These are phyloP conservation scores for Protomyces macrosporus DNA, from an alignment of 1,139 yeast genomes.

Conservation along the genomic window DNA sequence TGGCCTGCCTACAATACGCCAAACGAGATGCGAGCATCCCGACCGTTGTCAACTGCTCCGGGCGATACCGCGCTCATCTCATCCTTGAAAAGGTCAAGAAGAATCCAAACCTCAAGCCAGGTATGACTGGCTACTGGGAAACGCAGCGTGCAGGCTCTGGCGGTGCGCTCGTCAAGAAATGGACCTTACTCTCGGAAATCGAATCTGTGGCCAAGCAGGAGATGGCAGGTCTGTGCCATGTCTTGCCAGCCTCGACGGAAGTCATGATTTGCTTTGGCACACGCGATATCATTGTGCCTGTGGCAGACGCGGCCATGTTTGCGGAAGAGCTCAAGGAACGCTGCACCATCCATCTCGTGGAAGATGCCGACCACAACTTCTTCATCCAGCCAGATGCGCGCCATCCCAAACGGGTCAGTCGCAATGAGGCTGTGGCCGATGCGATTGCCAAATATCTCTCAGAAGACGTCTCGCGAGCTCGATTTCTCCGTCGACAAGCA, in stretches of 20 bases:
- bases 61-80: conserved; percentile 47
- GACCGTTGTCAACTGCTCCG: conserved; percentile 63
- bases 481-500: conserved; percentile 47
- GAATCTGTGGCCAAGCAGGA: conserved; percentile 20
- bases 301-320: conserved; percentile 55
- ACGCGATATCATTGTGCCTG: conserved; percentile 59
- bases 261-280: conserved; percentile 70
- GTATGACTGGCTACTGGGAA: conserved; percentile 16
- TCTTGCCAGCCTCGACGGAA: conserved; percentile 32
- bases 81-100: conserved; percentile 34
- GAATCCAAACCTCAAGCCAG: conserved; percentile 13
- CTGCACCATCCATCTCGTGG: conserved; percentile 56
- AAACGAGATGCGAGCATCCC: conserved; percentile 51
- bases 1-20: conserved; percentile 15
- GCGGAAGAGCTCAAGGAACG: conserved; percentile 54
- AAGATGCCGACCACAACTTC: conserved; percentile 75
- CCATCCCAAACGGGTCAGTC: conserved; percentile 44
- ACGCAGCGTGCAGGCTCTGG: conserved; percentile 20
- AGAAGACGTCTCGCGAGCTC: conserved; percentile 47
- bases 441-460: conserved; percentile 51
- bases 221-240: conserved; percentile 9
- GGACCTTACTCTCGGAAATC: conserved; percentile 17
- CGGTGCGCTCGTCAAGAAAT: conserved; percentile 18
- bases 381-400: conserved; percentile 43
- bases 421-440: conserved; percentile 53